Evolutionary conservation across 176 grass and related monocot species (phyloP).

Genomic region (Avena atlantica): DNA sequence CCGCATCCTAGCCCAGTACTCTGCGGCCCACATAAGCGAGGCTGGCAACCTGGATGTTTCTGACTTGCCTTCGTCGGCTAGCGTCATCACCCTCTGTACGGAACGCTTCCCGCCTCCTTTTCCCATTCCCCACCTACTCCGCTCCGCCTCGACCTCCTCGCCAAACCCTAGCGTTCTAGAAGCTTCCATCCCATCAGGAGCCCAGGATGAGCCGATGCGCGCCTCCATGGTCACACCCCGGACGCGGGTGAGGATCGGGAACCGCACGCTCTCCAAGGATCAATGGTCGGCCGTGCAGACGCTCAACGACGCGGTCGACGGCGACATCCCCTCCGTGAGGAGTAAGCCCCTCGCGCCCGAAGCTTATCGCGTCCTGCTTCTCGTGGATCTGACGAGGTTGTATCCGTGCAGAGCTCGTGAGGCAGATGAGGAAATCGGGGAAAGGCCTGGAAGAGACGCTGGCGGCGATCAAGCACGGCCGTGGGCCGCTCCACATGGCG

Average conservation of each 20-base stretch:
- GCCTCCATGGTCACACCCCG: background rate
- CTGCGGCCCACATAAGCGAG: too few relatives aligned
- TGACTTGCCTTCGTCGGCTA: too few relatives aligned
- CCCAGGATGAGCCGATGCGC: background rate
- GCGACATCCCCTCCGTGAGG: background rate
- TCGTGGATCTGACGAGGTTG: background rate
- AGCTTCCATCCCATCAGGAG: background rate
- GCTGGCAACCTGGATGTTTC: too few relatives aligned
- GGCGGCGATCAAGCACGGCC: background rate
- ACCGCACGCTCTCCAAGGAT: background rate
- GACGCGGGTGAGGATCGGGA: background rate
- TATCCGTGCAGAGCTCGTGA: background rate
- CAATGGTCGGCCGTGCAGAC: background rate
- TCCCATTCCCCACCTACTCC: background rate
- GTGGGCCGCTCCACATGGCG: conserved; percentile 29
- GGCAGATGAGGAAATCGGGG: background rate
- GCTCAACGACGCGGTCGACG: background rate
- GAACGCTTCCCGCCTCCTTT: background rate
- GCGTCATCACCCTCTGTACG: too few relatives aligned
- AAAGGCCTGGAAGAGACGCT: background rate
- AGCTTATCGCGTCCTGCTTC: background rate
- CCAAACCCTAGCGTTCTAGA: background rate
- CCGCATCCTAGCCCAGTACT: too few relatives aligned
- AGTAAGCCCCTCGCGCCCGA: background rate
- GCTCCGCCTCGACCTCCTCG: background rate